Evolutionary conservation across 768 basidiomycete genomes (phyloP).

Genomic region (Russula foetens): DNA sequence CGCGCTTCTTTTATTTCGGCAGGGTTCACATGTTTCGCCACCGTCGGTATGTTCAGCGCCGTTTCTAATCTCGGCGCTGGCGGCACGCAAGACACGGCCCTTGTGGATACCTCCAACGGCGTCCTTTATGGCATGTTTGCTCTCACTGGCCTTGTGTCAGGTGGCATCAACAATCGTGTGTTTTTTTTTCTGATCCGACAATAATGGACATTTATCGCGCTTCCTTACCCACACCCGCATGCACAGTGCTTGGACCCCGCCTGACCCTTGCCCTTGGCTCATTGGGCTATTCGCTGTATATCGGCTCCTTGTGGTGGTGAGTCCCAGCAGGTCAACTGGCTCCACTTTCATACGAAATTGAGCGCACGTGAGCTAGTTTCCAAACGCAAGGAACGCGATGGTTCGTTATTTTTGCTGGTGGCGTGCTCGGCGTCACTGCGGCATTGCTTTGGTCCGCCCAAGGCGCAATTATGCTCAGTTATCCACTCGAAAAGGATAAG

Average conservation of each 20-base stretch:
- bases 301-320: slow-evolving; percentile 39
- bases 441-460: slow-evolving; percentile 48
- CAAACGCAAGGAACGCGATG: slow-evolving; percentile 32
- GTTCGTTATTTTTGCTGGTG: slow-evolving; percentile 44
- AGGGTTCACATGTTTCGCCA: slow-evolving; percentile 27
- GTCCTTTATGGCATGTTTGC: slow-evolving; percentile 39
- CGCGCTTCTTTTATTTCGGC: neutral
- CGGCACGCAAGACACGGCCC: slow-evolving; percentile 32
- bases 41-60: slow-evolving; percentile 34
- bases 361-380: slow-evolving; percentile 22
- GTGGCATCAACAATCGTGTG: slow-evolving; percentile 31
- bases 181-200: slow-evolving; percentile 1
- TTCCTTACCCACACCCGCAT: neutral
- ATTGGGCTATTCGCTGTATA: slow-evolving; percentile 43
- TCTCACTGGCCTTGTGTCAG: slow-evolving; percentile 34
- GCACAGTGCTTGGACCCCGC: slow-evolving; percentile 42
- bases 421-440: slow-evolving; percentile 42
- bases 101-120: slow-evolving; percentile 34
- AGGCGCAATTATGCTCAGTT: slow-evolving; percentile 47
- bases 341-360: neutral
- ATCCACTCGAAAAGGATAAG: slow-evolving; percentile 50
- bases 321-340: slow-evolving; percentile 4
- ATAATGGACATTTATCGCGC: neutral
- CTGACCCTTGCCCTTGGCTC: slow-evolving; percentile 44
- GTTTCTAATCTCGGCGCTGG: slow-evolving; percentile 33